Percentiles rank a stretch among this genome's conserved stretches.
These are phyloP conservation scores for Macrotyloma uniflorum DNA, from an alignment of 306 rosid species.

Conservation along the genomic window DNA sequence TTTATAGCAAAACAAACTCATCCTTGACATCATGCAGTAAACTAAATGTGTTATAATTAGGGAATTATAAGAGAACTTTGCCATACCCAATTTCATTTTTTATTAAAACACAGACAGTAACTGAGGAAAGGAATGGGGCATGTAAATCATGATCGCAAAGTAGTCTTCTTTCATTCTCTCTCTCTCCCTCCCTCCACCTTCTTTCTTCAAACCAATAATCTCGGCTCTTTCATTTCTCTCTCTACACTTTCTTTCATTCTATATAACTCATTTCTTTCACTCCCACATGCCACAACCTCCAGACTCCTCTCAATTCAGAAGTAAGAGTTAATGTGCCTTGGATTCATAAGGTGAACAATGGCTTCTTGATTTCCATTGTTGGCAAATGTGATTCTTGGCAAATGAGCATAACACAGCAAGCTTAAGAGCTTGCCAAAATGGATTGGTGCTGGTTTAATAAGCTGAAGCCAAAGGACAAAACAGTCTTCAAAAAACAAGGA, in stretches of 20 bases:
- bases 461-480: conserved; percentile 76
- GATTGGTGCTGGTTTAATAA: conserved; percentile 77
- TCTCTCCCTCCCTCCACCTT: conserved; percentile 32
- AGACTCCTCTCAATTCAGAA: conserved; percentile 43
- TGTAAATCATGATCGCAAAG: conserved; percentile 50
- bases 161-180: conserved; percentile 45
- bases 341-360: conserved; percentile 39
- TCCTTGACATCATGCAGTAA: no score
- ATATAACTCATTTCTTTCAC: conserved; percentile 27
- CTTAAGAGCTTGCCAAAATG: conserved; percentile 53
- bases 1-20: no score
- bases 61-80: no score
- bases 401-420: conserved; percentile 24
- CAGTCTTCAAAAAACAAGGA: conserved; percentile 69
- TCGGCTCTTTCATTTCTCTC: conserved; percentile 39
- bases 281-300: conserved; percentile 22
- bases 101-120: no score
- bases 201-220: conserved; percentile 58
- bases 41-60: no score
- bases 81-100: no score
- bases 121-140: conserved; percentile 38
- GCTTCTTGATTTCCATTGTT: conserved; percentile 27
- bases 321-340: conserved; percentile 40
- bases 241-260: conserved; percentile 32
- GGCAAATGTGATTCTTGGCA: conserved; percentile 41